Conservation (phyloP, 345 rosid species). For the Boechera retrofracta region DNA sequence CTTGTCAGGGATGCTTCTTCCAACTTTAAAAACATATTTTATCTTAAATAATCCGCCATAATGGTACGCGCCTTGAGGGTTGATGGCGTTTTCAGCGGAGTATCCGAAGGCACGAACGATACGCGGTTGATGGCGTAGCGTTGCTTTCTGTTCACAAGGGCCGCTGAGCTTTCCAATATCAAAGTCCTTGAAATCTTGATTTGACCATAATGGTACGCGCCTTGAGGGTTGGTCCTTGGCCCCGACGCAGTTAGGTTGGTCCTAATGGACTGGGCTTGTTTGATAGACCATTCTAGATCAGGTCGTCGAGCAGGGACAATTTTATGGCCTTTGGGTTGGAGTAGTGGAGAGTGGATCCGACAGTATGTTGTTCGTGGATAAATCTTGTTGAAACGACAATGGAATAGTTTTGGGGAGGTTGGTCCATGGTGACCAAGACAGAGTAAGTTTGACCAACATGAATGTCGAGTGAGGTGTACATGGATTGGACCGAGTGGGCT, state of each 20-base stretch:
- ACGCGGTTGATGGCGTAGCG: slow-evolving; percentile 77
- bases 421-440: slow-evolving; percentile 83
- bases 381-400: slow-evolving; percentile 67
- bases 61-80: too few relatives aligned
- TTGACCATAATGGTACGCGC: slow-evolving; percentile 82
- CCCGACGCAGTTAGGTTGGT: slow-evolving; percentile 81
- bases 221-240: slow-evolving; percentile 91
- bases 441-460: slow-evolving; percentile 93
- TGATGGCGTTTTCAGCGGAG: slow-evolving; percentile 85
- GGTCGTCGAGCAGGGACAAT: slow-evolving; percentile 54
- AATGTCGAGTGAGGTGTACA: slow-evolving; percentile 65
- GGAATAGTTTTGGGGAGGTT: slow-evolving; percentile 59
- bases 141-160: slow-evolving; percentile 60
- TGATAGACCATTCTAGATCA: slow-evolving; percentile 59
- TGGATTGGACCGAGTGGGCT: slow-evolving; percentile 75
- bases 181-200: slow-evolving; percentile 64
- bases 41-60: slow-evolving; percentile 86
- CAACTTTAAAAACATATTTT: slow-evolving; percentile 63
- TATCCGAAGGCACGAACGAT: slow-evolving; percentile 67
- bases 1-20: slow-evolving; percentile 56
- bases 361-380: slow-evolving; percentile 46
- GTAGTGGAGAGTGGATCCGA: slow-evolving; percentile 62
- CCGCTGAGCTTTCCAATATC: slow-evolving; percentile 67
- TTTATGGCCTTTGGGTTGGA: slow-evolving; percentile 54
- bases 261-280: slow-evolving; percentile 81